Evolutionary conservation across 1,139 yeast genomes (phyloP), one percentile per base, ranked within the genome.

Genomic region (Arxiozyma bovina): DNA sequence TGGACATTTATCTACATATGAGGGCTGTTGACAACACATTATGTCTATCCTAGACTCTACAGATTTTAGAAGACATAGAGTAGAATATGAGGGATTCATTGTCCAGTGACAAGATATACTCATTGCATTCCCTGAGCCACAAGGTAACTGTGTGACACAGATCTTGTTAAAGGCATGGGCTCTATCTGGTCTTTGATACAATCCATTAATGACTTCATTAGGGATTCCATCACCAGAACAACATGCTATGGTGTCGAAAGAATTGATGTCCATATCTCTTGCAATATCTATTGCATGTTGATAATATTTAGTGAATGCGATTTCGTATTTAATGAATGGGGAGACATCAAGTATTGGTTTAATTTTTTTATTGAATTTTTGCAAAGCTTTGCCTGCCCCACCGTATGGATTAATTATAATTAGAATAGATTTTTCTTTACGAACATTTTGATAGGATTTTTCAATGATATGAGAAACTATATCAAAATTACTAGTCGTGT

Each of bases 211-310:
- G 7, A 93, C 89, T 68, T 93, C 98, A 70, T 91, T 95, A 1
- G 98, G 97, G 45, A 89, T 83, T 12, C 99, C 99, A 72, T 93
- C 99, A 5, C 99, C 99, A 0, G 96, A 88, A 52, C 96, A 93
- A 71, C 98, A 90, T 0, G 88, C 86, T 45, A 93, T 77, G 1
- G 87, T 79, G 68, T 91, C 98, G 65, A 79, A 90, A 50, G 76
- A 73, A 12, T 75, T 73, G 4, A 83, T 63, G 57, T 82, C 82
- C 56, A 84, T 58, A 1, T 73, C 73, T 47, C 72, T 69, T 1
- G 87, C 95, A 25, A 90, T 79, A 49, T 88, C 91, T 4, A 72
- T 70, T 0, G 96, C 98, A 66, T 93, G 97, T n/a, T 77, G 77
- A 34, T 74, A 70, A 66, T 86, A 82, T 54, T 78, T 70, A 0